A percentile compares a stretch with the other conserved stretches of the same genome.
phyloP scores from a whole-genome alignment of 2,329 filamentous ascomycete genomes.

The Monilinia polystroma region DNA sequence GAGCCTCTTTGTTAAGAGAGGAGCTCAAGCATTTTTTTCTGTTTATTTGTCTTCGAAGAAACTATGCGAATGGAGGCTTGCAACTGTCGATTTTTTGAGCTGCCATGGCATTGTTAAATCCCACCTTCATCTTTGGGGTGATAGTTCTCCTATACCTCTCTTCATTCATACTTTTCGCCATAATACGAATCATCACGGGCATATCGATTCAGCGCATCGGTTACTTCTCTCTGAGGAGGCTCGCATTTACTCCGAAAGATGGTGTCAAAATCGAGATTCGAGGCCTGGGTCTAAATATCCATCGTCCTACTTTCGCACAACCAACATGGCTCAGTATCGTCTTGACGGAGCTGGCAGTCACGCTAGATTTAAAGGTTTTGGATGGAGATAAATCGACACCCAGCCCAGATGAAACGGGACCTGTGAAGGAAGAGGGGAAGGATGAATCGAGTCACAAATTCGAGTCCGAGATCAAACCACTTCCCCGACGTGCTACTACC shows the following conservation, averaged over 20 bases:
- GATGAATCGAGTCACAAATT: slow-evolving; percentile 29
- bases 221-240: slow-evolving; percentile 84
- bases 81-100: slow-evolving; percentile 14
- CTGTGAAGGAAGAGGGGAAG: slow-evolving; percentile 33
- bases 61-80: slow-evolving; percentile 22
- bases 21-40: neutral
- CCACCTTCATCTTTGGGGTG: slow-evolving; percentile 83
- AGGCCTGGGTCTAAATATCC: slow-evolving; percentile 81
- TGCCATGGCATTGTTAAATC: slow-evolving; percentile 64
- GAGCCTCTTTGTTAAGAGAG: slow-evolving; percentile 19
- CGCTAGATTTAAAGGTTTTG: slow-evolving; percentile 71
- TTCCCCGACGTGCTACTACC: slow-evolving; percentile 31
- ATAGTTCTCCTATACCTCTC: slow-evolving; percentile 83
- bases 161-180: slow-evolving; percentile 89
- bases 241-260: slow-evolving; percentile 86
- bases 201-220: slow-evolving; percentile 95
- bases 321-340: slow-evolving; percentile 95
- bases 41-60: slow-evolving; percentile 4
- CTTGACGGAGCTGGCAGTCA: slow-evolving; percentile 80
- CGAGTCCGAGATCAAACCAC: slow-evolving; percentile 30
- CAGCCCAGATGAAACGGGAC: slow-evolving; percentile 31
- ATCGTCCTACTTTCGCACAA: slow-evolving; percentile 93
- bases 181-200: slow-evolving; percentile 88
- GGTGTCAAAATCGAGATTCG: slow-evolving; percentile 87
- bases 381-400: slow-evolving; percentile 45